Evolutionary conservation across 192 early-diverging fungal species (phyloP), one percentile per base, ranked within the genome.

Genomic region (Linnemannia schmuckeri): DNA sequence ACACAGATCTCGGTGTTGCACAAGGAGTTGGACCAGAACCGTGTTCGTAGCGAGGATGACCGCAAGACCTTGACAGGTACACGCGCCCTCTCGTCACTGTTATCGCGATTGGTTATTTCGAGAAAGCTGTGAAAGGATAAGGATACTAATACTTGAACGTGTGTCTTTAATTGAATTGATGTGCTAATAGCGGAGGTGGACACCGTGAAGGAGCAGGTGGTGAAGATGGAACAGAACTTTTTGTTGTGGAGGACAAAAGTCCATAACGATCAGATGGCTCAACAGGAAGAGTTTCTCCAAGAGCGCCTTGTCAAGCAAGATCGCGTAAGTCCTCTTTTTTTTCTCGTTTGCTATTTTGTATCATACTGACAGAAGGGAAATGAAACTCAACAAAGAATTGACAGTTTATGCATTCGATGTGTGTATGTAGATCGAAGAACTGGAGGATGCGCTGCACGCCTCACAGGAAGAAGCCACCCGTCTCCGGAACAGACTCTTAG

Each of bases 161-260:
- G 54, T 30, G 18, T 44, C 47, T 42, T 70, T 27, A 5, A 20
- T 22, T 5, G 2, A 5, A 20, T 22, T 5, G 2, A 22, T 52
- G 49, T 52, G 49, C 54, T 33, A 49, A 70, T 72, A 86, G 79
- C 63, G 4, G 84, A 86, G 35, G 71, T 76, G 8, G 79, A 81
- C 35, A 71, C 40, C 4, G 71, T 49, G 41, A 86, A 81, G 71
- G 75, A 73, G n/a, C 75, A 80, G 69, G 75, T 86, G 17, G 76
- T 57, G 10, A 81, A 27, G 6, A 86, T 86, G 84, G 84, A 86
- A 70, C 75, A 77, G 42, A 80, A 81, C 63, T 86, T 86, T 74
- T 77, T 86, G 57, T 57, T 86, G 6, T 86, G 84, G 84, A 47
- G 79, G 9, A 74, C 70, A 30, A 86, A 86, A 46, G 84, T 86